Base-by-base conservation (phyloP, 164 flowering plant species). In the Chloranthus sessilifolius region DNA sequence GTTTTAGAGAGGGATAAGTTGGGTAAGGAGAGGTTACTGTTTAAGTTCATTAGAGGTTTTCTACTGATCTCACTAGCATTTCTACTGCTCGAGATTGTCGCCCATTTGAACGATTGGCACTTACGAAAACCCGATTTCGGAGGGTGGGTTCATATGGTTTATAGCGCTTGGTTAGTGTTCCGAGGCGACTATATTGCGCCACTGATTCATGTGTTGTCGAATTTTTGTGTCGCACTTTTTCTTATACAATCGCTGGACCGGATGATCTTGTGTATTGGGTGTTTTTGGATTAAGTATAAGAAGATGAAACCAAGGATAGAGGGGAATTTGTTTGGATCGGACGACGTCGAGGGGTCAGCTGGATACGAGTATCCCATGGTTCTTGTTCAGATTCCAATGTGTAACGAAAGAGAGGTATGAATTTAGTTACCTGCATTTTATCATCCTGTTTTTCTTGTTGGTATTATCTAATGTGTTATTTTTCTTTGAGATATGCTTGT, bases 321-420 rank as follows among this genome's bases (percentile, higher is more conserved):
- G 1, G 81, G 66, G 39, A 74, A 74, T 51, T 73, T 76, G 5
- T 78, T 76, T 63, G 63, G 72, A 45, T 47, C 59, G 1, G 74
- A 63, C 22, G 90, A 83, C 68, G 56, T 55, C 8, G 94, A 82
- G 56, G 74, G 57, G 9, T 50, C 68, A 6, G n/a, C n/a, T n/a
- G 61, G 73, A 1, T 69, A 38, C 28, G 62, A 68, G 38, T 74
- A 72, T 44, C 96, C 94, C 5, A 85, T 81, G 86, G 90, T 88
- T 64, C 90, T 88, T 52, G 80, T 88, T 56, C 96, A 88, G 61
- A 82, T 88, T 47, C 96, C 94, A 39, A 88, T 88, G 96, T 88
- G 96, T 38, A 88, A 88, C 60, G 96, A 88, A 67, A 76, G 60
- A 43, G 96, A 88, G 96, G 96, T 85, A 75, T 49, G 53, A 21